Evolutionary conservation across 495 filamentous ascomycete species (phyloP).

Genomic region (Penicillium arizonense): DNA sequence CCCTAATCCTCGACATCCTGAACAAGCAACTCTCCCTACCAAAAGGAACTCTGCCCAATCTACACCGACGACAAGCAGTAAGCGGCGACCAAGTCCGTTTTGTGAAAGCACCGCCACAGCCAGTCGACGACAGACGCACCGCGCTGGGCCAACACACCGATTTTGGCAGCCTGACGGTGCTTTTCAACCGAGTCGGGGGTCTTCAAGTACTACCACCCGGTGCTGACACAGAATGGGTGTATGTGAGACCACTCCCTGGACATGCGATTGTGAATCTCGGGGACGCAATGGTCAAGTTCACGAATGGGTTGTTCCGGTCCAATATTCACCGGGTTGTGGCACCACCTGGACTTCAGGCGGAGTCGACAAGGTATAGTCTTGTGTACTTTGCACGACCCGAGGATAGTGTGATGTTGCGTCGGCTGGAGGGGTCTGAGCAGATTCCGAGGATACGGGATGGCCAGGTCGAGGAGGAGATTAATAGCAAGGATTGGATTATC

Average conservation of each 20-base stretch:
- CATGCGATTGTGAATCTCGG: conserved; percentile 64
- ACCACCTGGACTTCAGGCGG: conserved; percentile 53
- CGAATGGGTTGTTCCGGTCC: conserved; percentile 55
- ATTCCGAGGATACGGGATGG: conserved; percentile 33
- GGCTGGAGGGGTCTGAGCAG: conserved; percentile 34
- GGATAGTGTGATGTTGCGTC: conserved; percentile 51
- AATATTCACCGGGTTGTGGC: conserved; percentile 64
- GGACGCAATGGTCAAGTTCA: conserved; percentile 64
- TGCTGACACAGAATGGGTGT: conserved; percentile 51
- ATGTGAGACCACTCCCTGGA: conserved; percentile 56
- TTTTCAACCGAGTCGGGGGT: conserved; percentile 61
- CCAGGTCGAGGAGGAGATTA: conserved; percentile 39
- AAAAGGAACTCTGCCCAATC: conserved; percentile 38
- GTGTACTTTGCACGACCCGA: conserved; percentile 64
- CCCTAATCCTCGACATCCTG: conserved; percentile 48
- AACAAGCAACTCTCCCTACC: conserved; percentile 51
- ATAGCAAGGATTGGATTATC: conserved; percentile 50
- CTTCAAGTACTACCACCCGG: conserved; percentile 55
- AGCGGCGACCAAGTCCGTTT: conserved; percentile 63
- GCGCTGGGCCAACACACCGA: conserved; percentile 52
- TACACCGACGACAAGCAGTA: conserved; percentile 47
- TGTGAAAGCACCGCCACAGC: conserved; percentile 46
- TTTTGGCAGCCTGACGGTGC: conserved; percentile 54
- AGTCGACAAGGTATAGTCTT: conserved; percentile 53
- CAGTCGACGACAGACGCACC: conserved; percentile 35